These are phyloP conservation scores for Aspergillus udagawae DNA, from an alignment of 2,329 filamentous ascomycete species.

Conservation along the genomic window DNA sequence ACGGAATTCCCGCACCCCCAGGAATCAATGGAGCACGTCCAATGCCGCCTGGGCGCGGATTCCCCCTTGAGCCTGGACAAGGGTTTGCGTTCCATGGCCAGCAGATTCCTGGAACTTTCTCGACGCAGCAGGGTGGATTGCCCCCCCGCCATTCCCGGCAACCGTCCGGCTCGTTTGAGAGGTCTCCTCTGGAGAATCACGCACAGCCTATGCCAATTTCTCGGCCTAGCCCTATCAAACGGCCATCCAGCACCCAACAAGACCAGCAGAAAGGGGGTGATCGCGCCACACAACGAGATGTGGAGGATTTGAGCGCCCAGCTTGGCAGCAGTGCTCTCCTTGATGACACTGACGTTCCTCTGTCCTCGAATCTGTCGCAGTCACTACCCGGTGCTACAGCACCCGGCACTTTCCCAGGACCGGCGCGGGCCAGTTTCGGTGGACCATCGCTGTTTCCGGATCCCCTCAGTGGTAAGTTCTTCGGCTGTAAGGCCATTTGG, in stretches of 20 bases:
- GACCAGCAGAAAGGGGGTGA: conserved; percentile 43
- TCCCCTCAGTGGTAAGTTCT: conserved; percentile 37
- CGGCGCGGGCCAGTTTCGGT: conserved; percentile 41
- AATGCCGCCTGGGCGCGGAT: conserved; percentile 54
- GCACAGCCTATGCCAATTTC: conserved; percentile 68
- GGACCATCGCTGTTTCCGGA: conserved; percentile 42
- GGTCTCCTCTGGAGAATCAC: conserved; percentile 56
- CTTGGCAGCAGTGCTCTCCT: conserved; percentile 88
- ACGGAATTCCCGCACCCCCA: conserved; percentile 53
- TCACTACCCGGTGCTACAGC: conserved; percentile 50
- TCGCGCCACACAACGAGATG: conserved; percentile 48
- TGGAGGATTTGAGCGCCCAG: conserved; percentile 72
- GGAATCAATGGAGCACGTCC: conserved; percentile 60
- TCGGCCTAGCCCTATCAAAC: conserved; percentile 80
- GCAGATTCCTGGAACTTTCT: conserved; percentile 37
- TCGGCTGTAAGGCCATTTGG: background rate
- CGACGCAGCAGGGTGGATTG: conserved; percentile 35
- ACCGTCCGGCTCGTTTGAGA: conserved; percentile 61
- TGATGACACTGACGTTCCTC: conserved; percentile 67
- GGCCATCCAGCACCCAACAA: conserved; percentile 68
- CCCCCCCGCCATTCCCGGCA: conserved; percentile 68
- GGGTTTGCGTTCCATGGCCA: conserved; percentile 40
- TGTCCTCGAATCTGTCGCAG: conserved; percentile 47
- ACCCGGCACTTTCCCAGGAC: conserved; percentile 45
- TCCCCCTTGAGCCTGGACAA: conserved; percentile 46